These are phyloP conservation scores for Amanita exitialis DNA, from an alignment of 768 basidiomycete genomes.

Conservation along the genomic window DNA sequence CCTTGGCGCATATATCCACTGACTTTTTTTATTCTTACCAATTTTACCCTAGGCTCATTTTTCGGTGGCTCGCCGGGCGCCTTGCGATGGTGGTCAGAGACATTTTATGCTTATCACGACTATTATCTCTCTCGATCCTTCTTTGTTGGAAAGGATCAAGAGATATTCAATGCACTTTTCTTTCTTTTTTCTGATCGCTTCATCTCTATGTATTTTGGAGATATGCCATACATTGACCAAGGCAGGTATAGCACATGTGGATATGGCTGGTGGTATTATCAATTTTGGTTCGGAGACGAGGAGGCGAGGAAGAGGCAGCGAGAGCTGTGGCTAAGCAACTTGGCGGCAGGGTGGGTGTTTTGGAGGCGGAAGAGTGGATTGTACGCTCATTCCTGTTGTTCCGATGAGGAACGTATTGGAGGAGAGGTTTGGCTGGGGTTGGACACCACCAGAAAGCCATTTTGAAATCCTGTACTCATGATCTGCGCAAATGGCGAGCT, in stretches of 20 bases:
- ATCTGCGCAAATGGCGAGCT: too few species aligned
- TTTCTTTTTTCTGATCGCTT: slow-evolving; percentile 36
- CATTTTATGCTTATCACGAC: slow-evolving; percentile 43
- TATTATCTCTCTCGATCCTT: slow-evolving; percentile 33
- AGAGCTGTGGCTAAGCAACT: slow-evolving; percentile 9
- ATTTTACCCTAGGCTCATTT: slow-evolving; percentile 37
- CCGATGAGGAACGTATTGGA: background rate
- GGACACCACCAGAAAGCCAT: background rate
- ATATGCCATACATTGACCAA: slow-evolving; percentile 12
- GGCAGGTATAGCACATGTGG: slow-evolving; percentile 31
- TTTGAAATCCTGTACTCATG: background rate
- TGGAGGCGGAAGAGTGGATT: slow-evolving; percentile 8
- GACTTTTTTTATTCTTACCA: background rate
- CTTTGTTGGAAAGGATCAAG: slow-evolving; percentile 52
- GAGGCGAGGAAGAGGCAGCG: slow-evolving; percentile 13
- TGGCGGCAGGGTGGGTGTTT: slow-evolving; percentile 11
- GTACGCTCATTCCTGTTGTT: background rate
- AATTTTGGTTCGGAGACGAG: slow-evolving; percentile 32
- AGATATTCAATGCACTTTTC: slow-evolving; percentile 37
- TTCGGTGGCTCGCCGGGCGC: slow-evolving; percentile 40
- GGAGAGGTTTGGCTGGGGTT: background rate
- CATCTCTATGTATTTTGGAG: slow-evolving; percentile 24
- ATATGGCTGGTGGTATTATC: slow-evolving; percentile 36
- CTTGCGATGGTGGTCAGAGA: slow-evolving; percentile 32
- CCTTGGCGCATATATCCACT: background rate